phyloP scores from a whole-genome alignment of 179 eudicot species.

The Silene noctiflora region DNA sequence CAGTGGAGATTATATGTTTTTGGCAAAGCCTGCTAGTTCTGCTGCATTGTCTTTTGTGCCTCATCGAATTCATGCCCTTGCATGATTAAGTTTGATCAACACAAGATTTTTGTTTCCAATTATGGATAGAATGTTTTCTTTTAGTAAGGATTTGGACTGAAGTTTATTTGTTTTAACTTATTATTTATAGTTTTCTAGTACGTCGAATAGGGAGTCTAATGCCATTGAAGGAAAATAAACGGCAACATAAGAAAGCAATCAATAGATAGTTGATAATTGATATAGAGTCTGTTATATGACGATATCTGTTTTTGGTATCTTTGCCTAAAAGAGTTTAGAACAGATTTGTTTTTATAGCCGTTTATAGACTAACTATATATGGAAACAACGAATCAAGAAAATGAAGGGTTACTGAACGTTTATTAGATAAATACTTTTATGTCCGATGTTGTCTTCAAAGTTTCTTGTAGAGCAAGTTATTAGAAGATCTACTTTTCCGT shows the following conservation, averaged over 20 bases:
- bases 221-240: not conserved
- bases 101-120: not conserved
- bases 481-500: not conserved
- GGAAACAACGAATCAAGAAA: not conserved
- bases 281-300: not conserved
- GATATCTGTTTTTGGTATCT: not conserved
- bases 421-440: not conserved
- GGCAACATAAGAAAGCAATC: not conserved
- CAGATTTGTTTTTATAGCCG: not conserved
- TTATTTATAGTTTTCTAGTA: not conserved
- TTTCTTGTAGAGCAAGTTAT: not conserved
- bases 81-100: conserved; percentile 7
- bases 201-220: not conserved
- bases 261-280: too few relatives aligned
- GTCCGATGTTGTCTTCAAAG: not conserved
- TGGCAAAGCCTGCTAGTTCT: not conserved
- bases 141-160: too few relatives aligned
- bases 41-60: not conserved
- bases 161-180: not conserved
- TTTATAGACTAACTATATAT: not conserved
- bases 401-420: not conserved
- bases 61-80: not conserved
- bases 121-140: not conserved
- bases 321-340: not conserved
- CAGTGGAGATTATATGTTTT: not conserved